These are phyloP conservation scores for Naegleria gruberi DNA, from an alignment of 208 protist genomes.

Conservation along the genomic window DNA sequence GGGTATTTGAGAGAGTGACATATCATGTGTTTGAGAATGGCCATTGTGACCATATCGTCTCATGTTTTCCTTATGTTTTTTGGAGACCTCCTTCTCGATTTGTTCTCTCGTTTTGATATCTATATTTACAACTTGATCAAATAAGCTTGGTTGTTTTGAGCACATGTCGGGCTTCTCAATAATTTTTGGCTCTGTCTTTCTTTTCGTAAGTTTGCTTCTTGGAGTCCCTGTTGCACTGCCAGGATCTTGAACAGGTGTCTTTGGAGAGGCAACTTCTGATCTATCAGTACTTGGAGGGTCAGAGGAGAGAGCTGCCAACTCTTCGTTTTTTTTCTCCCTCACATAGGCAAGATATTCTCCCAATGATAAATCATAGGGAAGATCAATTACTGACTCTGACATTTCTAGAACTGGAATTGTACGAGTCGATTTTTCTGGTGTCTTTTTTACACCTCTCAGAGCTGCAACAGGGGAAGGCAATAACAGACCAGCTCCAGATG, in stretches of 20 bases:
- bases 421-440: neutral
- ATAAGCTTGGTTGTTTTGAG: neutral
- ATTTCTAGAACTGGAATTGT: neutral
- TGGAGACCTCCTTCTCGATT: neutral
- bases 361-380: neutral
- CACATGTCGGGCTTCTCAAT: neutral
- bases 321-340: neutral
- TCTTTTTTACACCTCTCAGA: neutral
- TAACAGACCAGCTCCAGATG: neutral
- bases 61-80: neutral
- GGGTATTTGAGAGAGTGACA: neutral
- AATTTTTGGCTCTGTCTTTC: neutral
- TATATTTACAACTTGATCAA: neutral
- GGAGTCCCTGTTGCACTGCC: too few relatives aligned
- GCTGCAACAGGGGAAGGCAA: neutral
- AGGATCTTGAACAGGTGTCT: too few relatives aligned
- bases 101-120: neutral
- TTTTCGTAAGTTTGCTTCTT: neutral
- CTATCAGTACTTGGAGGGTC: neutral
- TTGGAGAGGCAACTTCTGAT: neutral
- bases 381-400: neutral
- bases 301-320: neutral
- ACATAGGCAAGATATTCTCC: neutral
- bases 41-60: neutral
- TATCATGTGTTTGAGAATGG: neutral